Conservation (phyloP, 441 rosid genomes). For the Adansonia gregorii region DNA sequence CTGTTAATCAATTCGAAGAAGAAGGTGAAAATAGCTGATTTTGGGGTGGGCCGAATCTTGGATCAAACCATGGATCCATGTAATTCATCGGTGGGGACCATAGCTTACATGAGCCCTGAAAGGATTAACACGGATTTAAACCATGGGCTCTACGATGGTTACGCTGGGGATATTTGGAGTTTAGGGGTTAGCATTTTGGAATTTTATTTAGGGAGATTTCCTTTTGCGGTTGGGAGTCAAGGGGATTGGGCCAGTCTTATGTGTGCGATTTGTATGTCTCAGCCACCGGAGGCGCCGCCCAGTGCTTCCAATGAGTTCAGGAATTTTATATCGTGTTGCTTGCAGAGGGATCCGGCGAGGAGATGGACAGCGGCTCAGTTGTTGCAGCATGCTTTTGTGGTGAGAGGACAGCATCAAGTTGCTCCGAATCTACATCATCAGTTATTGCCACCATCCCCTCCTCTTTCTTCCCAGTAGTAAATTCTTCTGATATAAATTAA, state of each 20-base stretch:
- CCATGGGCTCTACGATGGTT: conserved; percentile 78
- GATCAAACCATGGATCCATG: conserved; percentile 91
- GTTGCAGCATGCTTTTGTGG: conserved; percentile 76
- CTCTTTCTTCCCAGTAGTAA: conserved; percentile 37
- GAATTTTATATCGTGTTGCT: conserved; percentile 66
- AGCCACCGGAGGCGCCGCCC: conserved; percentile 80
- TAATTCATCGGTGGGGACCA: conserved; percentile 87
- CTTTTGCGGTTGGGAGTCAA: conserved; percentile 67
- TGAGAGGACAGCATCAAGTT: conserved; percentile 47
- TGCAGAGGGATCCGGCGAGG: conserved; percentile 79
- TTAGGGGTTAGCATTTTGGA: conserved; percentile 84
- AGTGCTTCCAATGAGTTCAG: conserved; percentile 72
- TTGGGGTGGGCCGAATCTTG: conserved; percentile 80
- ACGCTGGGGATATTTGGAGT: conserved; percentile 91
- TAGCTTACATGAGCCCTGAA: conserved; percentile 97
- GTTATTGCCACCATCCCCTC: conserved; percentile 76
- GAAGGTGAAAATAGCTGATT: conserved; percentile 86
- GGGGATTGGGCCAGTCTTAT: conserved; percentile 95
- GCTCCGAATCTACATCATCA: conserved; percentile 62
- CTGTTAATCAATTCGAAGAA: conserved; percentile 62
- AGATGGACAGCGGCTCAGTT: conserved; percentile 66
- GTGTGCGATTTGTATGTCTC: conserved; percentile 85
- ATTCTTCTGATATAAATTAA: too few relatives aligned
- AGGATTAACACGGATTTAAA: conserved; percentile 91
- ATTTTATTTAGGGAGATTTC: conserved; percentile 84